Evolutionary conservation across 1,284 basidiomycete genomes (phyloP), one percentile per base, ranked within the genome.

Genomic region (Wallemia hederae): DNA sequence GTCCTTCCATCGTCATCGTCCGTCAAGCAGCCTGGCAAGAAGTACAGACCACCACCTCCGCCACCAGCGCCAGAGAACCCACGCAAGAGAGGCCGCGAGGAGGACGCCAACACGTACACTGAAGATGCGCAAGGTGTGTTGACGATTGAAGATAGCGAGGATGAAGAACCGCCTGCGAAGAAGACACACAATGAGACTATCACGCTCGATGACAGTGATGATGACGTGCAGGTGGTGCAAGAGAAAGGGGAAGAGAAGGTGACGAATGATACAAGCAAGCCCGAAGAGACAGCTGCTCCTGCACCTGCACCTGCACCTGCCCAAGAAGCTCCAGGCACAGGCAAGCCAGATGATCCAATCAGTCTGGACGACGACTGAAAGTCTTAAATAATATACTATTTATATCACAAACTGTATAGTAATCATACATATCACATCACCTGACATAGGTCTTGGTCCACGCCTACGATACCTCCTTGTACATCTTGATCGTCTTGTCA

Each of bases 401-500:
- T n/a, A n/a, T n/a, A n/a, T n/a, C n/a, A n/a, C n/a, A n/a, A n/a
- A n/a, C n/a, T n/a, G n/a, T n/a, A n/a, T n/a, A n/a, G n/a, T n/a
- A n/a, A n/a, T n/a, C n/a, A n/a, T n/a, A n/a, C n/a, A n/a, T n/a
- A n/a, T n/a, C n/a, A n/a, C n/a, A n/a, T n/a, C n/a, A n/a, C n/a
- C n/a, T n/a, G n/a, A n/a, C n/a, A n/a, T n/a, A n/a, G n/a, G n/a
- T n/a, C n/a, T n/a, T 25, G 56, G 11, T 58, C 11, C 27, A 11
- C 56, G 24, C 22, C 57, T 60, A 55, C 19, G 26, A 58, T 5
- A 63, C 63, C 39, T 65, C 63, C 26, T 62, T 63, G 60, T 63
- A 66, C 17, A 65, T 62, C 77, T 94, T 94, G 75, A 94, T 91
- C 9, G 90, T 97, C 77, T 98, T 98, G 74, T 99, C 92, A 7